These are phyloP conservation scores for Neckera pumila DNA, from an alignment of 225 moss, liverwort and hornwort genomes.

Conservation along the genomic window DNA sequence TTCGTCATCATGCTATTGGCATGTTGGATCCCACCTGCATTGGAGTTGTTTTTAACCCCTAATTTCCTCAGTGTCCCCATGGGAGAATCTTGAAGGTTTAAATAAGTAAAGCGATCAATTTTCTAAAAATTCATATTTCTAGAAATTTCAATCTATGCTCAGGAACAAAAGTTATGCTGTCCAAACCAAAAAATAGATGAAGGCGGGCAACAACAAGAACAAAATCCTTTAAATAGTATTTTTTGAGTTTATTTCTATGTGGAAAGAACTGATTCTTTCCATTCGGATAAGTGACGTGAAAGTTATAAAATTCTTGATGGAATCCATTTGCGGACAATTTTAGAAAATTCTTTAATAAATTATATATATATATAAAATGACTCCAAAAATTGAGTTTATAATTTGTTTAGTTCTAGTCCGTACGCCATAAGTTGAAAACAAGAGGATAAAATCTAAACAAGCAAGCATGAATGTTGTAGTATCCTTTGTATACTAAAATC, in stretches of 20 bases:
- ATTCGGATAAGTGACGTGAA: neutral
- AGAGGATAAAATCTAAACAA: no score
- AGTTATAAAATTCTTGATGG: neutral
- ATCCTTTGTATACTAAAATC: no score
- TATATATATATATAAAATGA: fast-evolving
- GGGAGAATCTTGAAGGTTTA: neutral
- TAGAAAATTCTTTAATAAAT: neutral
- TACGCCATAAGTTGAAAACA: no score
- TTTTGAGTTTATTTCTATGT: neutral
- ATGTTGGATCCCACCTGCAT: no score
- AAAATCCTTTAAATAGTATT: no score
- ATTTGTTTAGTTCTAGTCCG: no score
- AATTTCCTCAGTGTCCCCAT: neutral
- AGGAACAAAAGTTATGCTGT: neutral
- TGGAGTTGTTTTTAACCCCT: no score
- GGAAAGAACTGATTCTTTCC: neutral
- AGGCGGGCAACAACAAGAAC: neutral
- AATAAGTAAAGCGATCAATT: fast-evolving
- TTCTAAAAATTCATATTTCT: neutral
- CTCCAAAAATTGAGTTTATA: no score
- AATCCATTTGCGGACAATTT: neutral
- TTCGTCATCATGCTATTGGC: no score
- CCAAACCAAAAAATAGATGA: neutral
- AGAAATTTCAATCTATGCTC: neutral
- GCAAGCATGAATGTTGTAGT: no score